These are phyloP conservation scores for Colletotrichum musae DNA, from an alignment of 2,329 filamentous ascomycete genomes.

Conservation along the genomic window DNA sequence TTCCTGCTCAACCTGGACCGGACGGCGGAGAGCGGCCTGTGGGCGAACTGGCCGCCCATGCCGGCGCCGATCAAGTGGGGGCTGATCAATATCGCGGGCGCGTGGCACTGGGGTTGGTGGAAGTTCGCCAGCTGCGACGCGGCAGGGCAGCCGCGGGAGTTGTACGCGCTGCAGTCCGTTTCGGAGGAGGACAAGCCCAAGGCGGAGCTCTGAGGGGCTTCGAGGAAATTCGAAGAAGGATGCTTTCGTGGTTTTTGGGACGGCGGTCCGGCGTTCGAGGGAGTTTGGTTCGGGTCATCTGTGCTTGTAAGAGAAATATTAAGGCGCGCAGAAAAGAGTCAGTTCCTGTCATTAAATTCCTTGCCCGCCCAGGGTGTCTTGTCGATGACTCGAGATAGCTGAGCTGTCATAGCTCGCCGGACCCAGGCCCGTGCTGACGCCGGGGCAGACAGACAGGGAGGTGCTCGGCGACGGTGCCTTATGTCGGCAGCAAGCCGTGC, in stretches of 20 bases:
- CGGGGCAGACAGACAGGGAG: conserved; percentile 2
- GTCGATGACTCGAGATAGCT: not conserved
- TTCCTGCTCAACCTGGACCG: conserved; percentile 75
- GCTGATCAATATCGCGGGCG: conserved; percentile 70
- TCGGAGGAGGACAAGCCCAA: conserved; percentile 30
- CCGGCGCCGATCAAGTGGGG: conserved; percentile 72
- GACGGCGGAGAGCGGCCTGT: conserved; percentile 71
- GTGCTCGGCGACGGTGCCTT: conserved; percentile 12
- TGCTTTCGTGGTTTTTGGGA: conserved; percentile 1
- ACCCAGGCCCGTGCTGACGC: conserved; percentile 1
- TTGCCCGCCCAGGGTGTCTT: conserved; percentile 1
- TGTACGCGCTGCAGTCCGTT: conserved; percentile 62
- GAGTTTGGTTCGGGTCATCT: conserved; percentile 4
- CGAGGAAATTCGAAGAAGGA: not conserved
- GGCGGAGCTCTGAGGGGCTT: conserved; percentile 16
- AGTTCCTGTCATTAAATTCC: conserved; percentile 8
- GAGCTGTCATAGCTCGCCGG: not conserved
- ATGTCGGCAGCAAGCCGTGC: conserved; percentile 23
- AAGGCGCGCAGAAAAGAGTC: conserved; percentile 18
- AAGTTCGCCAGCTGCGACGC: conserved; percentile 75
- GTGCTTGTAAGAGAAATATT: conserved; percentile 32
- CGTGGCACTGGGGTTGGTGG: conserved; percentile 72
- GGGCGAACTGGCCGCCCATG: conserved; percentile 76
- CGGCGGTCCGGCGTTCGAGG: conserved; percentile 10
- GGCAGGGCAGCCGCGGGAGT: conserved; percentile 64